Evolutionary conservation across 192 early-diverging fungal genomes (phyloP).

Genomic region (Obelidium mucronatum): DNA sequence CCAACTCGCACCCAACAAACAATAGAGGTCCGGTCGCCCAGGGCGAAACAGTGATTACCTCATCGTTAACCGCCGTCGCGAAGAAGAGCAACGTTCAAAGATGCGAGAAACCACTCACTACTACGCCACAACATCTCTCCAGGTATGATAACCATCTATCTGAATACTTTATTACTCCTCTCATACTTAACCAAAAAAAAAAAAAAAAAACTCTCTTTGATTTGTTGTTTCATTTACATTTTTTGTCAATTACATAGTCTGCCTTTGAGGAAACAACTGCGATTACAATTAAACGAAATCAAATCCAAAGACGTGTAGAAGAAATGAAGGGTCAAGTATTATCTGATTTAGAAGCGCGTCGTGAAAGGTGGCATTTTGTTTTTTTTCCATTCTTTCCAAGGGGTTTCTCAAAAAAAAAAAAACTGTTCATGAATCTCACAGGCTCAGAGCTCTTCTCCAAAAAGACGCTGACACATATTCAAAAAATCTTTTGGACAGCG

Average conservation of each 20-base stretch:
- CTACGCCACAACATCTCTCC: constrained; percentile 42
- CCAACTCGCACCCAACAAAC: not conserved
- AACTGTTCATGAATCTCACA: too few relatives aligned
- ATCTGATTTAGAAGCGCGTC: constrained; percentile 37
- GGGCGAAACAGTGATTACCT: constrained; percentile 39
- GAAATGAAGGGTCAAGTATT: constrained; percentile 38
- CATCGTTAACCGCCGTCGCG: constrained; percentile 51
- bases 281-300: constrained; percentile 48
- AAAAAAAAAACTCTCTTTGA: too few relatives aligned
- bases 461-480: constrained; percentile 45
- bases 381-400: too few relatives aligned
- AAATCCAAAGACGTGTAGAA: constrained; percentile 38
- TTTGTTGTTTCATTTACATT: too few relatives aligned
- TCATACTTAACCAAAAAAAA: not conserved
- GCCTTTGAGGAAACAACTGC: constrained; percentile 52
- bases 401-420: too few relatives aligned
- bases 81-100: constrained; percentile 45
- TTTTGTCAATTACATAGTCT: constrained; percentile 36
- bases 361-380: constrained; percentile 43
- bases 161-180: not conserved
- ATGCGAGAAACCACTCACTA: constrained; percentile 48
- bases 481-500: constrained; percentile 37
- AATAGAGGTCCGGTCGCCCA: not conserved
- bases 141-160: constrained; percentile 9
- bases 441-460: constrained; percentile 40